phyloP scores from a whole-genome alignment of 1,284 basidiomycete genomes.

The Laetiporus sulphureus region DNA sequence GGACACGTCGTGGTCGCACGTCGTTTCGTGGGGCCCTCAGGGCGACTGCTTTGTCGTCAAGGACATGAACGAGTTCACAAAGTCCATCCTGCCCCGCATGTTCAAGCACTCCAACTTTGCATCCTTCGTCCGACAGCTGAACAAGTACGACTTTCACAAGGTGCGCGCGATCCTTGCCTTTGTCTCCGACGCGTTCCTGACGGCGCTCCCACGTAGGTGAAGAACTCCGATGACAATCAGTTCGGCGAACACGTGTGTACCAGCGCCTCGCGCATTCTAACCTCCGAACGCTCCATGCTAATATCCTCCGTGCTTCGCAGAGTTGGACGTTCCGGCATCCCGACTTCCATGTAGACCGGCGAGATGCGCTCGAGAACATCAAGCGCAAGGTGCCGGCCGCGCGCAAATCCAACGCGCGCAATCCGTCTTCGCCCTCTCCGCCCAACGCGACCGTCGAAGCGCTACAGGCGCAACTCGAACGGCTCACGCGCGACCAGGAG shows the following conservation, averaged over 20 bases:
- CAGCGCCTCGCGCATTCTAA: not conserved
- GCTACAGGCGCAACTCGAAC: constrained; percentile 47
- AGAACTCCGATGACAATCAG: constrained; percentile 74
- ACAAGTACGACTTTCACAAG: constrained; percentile 99
- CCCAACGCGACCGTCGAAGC: constrained; percentile 26
- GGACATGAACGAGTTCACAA: constrained; percentile 98
- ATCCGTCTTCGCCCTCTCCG: constrained; percentile 22
- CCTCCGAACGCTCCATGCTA: not conserved
- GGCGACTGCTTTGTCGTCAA: constrained; percentile 94
- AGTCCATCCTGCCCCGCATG: constrained; percentile 87
- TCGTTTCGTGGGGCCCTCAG: constrained; percentile 83
- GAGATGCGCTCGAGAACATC: constrained; percentile 87
- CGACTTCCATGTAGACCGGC: constrained; percentile 84
- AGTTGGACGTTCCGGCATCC: constrained; percentile 97
- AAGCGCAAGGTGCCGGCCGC: constrained; percentile 85
- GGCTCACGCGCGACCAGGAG: constrained; percentile 45
- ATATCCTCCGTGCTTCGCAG: constrained; percentile 30
- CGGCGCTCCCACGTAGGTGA: constrained; percentile 45
- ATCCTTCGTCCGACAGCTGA: constrained; percentile 88
- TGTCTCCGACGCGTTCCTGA: too few relatives aligned
- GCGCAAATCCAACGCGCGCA: constrained; percentile 40
- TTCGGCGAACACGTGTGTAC: constrained; percentile 71
- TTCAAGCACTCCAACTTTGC: constrained; percentile 99
- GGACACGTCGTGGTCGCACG: constrained; percentile 64
- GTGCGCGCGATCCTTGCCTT: constrained; percentile 31